Percentiles rank a stretch among this genome's conserved stretches.
phyloP scores from a whole-genome alignment of 2,329 filamentous ascomycete genomes.

The Periglandula ipomoeae region DNA sequence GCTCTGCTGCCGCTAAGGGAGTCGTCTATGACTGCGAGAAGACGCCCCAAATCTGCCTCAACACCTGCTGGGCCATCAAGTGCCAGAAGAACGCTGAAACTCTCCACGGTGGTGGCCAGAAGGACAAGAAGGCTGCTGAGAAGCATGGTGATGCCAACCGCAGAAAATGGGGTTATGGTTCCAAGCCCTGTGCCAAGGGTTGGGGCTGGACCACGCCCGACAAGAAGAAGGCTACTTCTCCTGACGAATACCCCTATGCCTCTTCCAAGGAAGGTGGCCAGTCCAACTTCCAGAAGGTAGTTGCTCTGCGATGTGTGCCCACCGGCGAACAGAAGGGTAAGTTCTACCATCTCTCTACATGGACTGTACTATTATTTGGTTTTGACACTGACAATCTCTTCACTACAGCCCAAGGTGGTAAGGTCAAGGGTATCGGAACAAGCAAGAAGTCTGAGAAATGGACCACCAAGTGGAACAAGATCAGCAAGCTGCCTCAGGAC shows the following conservation, averaged over 20 bases:
- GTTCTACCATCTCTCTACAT: too few relatives aligned
- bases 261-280: neutral
- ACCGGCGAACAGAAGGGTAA: neutral
- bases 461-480: neutral
- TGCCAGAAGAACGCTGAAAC: neutral
- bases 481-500: neutral
- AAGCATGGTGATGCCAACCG: neutral
- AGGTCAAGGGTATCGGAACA: neutral
- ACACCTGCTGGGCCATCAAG: slow-evolving; percentile 2
- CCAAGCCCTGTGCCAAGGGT: neutral
- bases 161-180: neutral
- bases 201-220: neutral
- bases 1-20: neutral
- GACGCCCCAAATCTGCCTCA: neutral
- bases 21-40: neutral
- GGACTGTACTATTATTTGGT: too few relatives aligned
- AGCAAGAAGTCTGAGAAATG: neutral
- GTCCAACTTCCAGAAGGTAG: neutral
- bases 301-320: slow-evolving; percentile 1
- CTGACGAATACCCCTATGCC: slow-evolving; percentile 3
- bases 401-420: neutral
- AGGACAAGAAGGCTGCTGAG: neutral
- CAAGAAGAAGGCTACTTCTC: neutral
- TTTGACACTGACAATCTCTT: too few relatives aligned
- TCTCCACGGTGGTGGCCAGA: neutral